Conservation (phyloP, 108 stramenopile genomes). For the Fistulifera pelliculosa region DNA sequence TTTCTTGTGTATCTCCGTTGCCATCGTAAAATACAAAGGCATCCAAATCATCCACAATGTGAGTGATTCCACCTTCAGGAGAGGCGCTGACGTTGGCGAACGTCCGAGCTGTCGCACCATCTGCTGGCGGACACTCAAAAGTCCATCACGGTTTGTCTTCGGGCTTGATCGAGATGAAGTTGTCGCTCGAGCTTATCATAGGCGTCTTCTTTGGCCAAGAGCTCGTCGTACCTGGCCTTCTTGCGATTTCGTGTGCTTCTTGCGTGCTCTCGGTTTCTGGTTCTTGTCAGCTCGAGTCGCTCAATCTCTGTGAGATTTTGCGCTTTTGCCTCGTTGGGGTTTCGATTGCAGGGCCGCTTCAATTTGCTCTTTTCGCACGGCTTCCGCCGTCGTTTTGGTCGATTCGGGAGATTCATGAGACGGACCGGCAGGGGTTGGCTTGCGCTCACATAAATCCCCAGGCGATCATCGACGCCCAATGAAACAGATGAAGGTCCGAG, state of each 20-base stretch:
- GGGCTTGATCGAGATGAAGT: slow-evolving; percentile 13
- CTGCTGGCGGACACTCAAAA: slow-evolving; percentile 9
- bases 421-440: no score
- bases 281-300: slow-evolving; percentile 59
- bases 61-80: no score
- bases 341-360: slow-evolving; percentile 55
- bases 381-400: not conserved
- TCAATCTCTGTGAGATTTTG: slow-evolving; percentile 51
- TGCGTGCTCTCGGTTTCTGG: slow-evolving; percentile 75
- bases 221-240: slow-evolving; percentile 54
- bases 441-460: no score
- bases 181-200: slow-evolving; percentile 23
- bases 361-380: slow-evolving; percentile 41
- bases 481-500: no score
- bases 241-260: slow-evolving; percentile 68
- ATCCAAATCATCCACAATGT: not conserved
- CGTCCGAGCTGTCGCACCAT: not conserved
- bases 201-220: slow-evolving; percentile 40
- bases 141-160: slow-evolving; percentile 7
- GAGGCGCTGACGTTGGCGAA: no score
- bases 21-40: not conserved
- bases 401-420: no score
- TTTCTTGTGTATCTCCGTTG: not conserved
- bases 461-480: no score
- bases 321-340: slow-evolving; percentile 70